Conservation (phyloP, 805 yeast species). For the Kazachstania taianensis region DNA sequence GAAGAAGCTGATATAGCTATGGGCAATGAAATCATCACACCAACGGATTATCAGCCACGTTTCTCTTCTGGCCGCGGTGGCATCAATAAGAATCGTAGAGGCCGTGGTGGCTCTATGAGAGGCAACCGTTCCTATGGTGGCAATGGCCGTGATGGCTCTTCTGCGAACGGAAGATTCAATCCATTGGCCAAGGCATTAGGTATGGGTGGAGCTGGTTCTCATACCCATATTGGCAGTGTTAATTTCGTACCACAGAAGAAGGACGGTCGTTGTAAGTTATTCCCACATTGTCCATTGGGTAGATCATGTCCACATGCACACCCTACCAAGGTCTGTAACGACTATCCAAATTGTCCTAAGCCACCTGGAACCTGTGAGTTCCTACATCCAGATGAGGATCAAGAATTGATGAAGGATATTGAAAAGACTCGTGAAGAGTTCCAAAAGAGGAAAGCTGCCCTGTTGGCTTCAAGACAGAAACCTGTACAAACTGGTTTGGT, state of each 20-base stretch:
- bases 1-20: slow-evolving; percentile 8
- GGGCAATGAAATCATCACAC: slow-evolving; percentile 6
- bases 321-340: slow-evolving; percentile 67
- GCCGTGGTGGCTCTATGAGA: slow-evolving; percentile 11
- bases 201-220: slow-evolving; percentile 9
- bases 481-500: slow-evolving; percentile 41
- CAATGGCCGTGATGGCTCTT: slow-evolving; percentile 16
- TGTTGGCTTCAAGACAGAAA: slow-evolving; percentile 28
- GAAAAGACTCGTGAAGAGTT: slow-evolving; percentile 50
- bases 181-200: slow-evolving; percentile 34
- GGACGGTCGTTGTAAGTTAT: slow-evolving; percentile 56
- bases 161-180: slow-evolving; percentile 24
- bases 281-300: slow-evolving; percentile 58
- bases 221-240: slow-evolving; percentile 9
- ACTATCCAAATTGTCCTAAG: slow-evolving; percentile 69
- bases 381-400: slow-evolving; percentile 81
- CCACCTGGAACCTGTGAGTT: slow-evolving; percentile 74
- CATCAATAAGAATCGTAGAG: slow-evolving; percentile 3
- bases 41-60: slow-evolving; percentile 15
- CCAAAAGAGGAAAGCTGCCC: slow-evolving; percentile 34
- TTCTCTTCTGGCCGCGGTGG: slow-evolving; percentile 7
- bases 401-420: slow-evolving; percentile 54
- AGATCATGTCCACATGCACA: slow-evolving; percentile 68
- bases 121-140: slow-evolving; percentile 12
- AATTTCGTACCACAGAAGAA: slow-evolving; percentile 38